Evolutionary conservation across 208 protist genomes (phyloP).

Genomic region (Leishmania lainsoni): DNA sequence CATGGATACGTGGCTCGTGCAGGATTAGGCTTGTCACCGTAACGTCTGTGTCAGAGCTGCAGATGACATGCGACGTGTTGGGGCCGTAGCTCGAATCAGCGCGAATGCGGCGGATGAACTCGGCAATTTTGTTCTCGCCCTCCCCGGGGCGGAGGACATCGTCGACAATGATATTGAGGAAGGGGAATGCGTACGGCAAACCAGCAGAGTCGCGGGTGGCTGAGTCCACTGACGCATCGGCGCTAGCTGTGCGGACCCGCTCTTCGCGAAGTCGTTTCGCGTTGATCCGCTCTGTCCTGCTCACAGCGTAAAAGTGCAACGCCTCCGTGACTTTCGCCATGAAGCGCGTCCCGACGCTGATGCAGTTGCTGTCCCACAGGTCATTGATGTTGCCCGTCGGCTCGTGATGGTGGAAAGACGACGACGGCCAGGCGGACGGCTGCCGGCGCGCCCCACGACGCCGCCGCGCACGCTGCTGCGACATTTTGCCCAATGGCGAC

Average conservation of each 20-base stretch:
- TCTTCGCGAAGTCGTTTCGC: conserved; percentile 66
- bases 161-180: conserved; percentile 93
- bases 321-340: conserved; percentile 80
- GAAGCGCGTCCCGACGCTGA: conserved; percentile 85
- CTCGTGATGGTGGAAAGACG: conserved; percentile 2
- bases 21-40: conserved; percentile 97
- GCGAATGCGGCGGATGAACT: conserved; percentile 79
- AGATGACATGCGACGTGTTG: conserved; percentile 98
- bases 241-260: conserved; percentile 2
- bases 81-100: conserved; percentile 94
- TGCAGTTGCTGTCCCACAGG: conserved; percentile 86
- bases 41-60: conserved; percentile 99
- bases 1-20: conserved; percentile 97
- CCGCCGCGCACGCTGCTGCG: conserved; percentile 98
- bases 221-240: neutral
- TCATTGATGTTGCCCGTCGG: conserved; percentile 34
- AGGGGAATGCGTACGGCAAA: conserved; percentile 15
- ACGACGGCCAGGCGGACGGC: conserved; percentile 1
- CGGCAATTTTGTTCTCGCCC: conserved; percentile 93
- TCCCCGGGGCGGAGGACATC: conserved; percentile 97
- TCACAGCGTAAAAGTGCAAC: conserved; percentile 81
- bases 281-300: conserved; percentile 85
- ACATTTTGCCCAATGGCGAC: conserved; percentile 98
- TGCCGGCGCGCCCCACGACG: conserved; percentile 39
- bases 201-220: neutral